phyloP scores from a whole-genome alignment of 371 early-diverging fungal genomes.

The Syncephalastrum monosporum region DNA sequence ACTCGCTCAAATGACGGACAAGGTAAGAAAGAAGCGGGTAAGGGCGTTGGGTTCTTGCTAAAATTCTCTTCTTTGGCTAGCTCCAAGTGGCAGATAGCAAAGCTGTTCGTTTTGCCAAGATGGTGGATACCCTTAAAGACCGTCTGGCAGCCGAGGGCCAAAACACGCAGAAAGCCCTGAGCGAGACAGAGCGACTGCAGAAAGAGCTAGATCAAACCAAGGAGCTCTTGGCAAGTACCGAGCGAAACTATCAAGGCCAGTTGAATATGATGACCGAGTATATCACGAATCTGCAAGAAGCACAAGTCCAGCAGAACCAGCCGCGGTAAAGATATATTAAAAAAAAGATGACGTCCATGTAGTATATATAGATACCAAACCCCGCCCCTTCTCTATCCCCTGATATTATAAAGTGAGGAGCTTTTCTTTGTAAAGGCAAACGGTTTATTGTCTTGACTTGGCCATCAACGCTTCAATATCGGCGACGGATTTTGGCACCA shows the following conservation, averaged over 20 bases:
- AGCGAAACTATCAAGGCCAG: conserved; percentile 39
- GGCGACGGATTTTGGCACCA: conserved; percentile 64
- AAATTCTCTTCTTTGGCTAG: conserved; percentile 7
- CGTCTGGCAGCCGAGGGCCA: conserved; percentile 23
- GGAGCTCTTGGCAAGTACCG: conserved; percentile 35
- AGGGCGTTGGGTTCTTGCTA: not conserved
- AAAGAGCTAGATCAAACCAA: conserved; percentile 27
- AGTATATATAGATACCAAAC: too few relatives aligned
- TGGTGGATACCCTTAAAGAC: conserved; percentile 32
- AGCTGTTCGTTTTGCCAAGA: conserved; percentile 31
- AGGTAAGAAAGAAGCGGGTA: conserved; percentile 14
- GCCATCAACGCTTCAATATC: conserved; percentile 66
- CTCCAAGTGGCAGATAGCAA: conserved; percentile 43
- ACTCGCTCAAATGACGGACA: conserved; percentile 28
- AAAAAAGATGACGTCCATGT: too few relatives aligned
- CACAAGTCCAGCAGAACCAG: too few relatives aligned
- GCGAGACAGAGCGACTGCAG: conserved; percentile 29
- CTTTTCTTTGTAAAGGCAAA: not conserved
- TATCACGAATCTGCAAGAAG: conserved; percentile 20
- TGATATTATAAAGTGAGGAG: too few relatives aligned
- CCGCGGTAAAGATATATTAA: too few relatives aligned
- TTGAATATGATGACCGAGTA: conserved; percentile 41
- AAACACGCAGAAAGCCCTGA: conserved; percentile 11
- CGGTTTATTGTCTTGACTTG: not conserved
- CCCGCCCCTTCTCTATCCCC: too few relatives aligned